A percentile compares a stretch with the other conserved stretches of the same genome.
phyloP scores from a whole-genome alignment of 495 filamentous ascomycete genomes.

The Annulohypoxylon stygium region DNA sequence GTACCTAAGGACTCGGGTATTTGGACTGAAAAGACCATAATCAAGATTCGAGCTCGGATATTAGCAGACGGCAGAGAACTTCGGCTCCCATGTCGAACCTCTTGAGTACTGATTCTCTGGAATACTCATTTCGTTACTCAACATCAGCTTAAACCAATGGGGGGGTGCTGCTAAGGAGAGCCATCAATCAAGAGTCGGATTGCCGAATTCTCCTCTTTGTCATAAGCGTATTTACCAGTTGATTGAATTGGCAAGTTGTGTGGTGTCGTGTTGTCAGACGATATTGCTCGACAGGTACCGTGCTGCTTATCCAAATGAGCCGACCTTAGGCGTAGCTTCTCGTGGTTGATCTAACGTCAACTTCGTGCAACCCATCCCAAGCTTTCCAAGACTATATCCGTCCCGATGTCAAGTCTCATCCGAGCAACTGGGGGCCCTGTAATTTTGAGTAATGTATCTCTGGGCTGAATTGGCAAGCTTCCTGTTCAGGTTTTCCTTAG shows the following conservation, averaged over 20 bases:
- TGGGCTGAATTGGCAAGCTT: constrained; percentile 10
- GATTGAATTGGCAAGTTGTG: constrained; percentile 22
- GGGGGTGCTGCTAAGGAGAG: constrained; percentile 14
- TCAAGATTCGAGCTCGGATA: constrained; percentile 16
- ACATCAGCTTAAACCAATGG: constrained; percentile 23
- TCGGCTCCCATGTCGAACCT: constrained; percentile 10
- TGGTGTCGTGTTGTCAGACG: constrained; percentile 5
- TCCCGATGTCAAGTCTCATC: constrained; percentile 23
- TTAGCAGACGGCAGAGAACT: constrained; percentile 21
- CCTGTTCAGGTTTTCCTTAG: constrained; percentile 10
- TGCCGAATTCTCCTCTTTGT: not conserved
- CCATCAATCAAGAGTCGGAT: constrained; percentile 22
- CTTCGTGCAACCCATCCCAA: constrained; percentile 18
- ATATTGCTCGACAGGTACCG: constrained; percentile 18
- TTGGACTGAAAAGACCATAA: constrained; percentile 6
- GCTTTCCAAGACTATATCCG: constrained; percentile 18
- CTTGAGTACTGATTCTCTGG: constrained; percentile 16
- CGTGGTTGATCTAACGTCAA: constrained; percentile 18
- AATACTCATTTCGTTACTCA: constrained; percentile 24
- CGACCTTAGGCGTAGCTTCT: constrained; percentile 16
- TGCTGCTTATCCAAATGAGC: constrained; percentile 34
- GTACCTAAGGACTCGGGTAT: constrained; percentile 1
- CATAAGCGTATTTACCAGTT: constrained; percentile 14
- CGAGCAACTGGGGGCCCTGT: not conserved
- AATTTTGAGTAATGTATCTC: constrained; percentile 1